phyloP scores from a whole-genome alignment of 2,329 filamentous ascomycete species.

The Microdochium trichocladiopsis region DNA sequence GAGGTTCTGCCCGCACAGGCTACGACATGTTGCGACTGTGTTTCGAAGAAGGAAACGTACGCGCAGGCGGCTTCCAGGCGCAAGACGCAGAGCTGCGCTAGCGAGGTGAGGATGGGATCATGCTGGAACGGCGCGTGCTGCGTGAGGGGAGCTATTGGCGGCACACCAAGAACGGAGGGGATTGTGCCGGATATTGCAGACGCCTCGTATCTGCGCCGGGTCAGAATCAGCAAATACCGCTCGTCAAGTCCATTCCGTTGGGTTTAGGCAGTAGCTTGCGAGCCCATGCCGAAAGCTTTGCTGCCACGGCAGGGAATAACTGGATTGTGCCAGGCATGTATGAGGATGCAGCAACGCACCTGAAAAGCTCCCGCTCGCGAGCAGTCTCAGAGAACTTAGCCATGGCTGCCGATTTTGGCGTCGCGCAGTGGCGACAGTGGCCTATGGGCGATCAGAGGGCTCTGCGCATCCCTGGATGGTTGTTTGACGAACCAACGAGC shows the following conservation, averaged over 20 bases:
- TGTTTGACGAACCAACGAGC: too few relatives aligned
- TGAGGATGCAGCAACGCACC: background rate
- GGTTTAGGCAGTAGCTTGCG: background rate
- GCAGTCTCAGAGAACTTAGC: background rate
- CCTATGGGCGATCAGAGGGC: too few relatives aligned
- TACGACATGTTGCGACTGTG: conserved; percentile 16
- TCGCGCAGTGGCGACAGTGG: too few relatives aligned
- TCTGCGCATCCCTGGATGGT: too few relatives aligned
- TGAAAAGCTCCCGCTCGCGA: background rate
- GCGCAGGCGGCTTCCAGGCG: conserved; percentile 13
- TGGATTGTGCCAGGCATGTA: too few relatives aligned
- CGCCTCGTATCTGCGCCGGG: background rate
- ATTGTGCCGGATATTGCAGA: background rate
- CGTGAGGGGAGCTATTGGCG: background rate
- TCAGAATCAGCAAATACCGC: background rate
- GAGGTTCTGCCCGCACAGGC: conserved; percentile 4
- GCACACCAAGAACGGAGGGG: background rate
- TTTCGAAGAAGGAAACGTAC: conserved; percentile 19
- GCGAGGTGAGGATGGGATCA: conserved; percentile 8
- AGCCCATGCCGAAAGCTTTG: background rate
- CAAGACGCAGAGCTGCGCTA: conserved; percentile 18
- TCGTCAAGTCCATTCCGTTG: background rate
- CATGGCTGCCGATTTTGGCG: background rate
- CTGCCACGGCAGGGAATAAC: too few relatives aligned
- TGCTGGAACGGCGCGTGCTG: background rate